Evolutionary conservation across 192 early-diverging fungal species (phyloP), one percentile per base, ranked within the genome.

Genomic region (Backusella luteola): DNA sequence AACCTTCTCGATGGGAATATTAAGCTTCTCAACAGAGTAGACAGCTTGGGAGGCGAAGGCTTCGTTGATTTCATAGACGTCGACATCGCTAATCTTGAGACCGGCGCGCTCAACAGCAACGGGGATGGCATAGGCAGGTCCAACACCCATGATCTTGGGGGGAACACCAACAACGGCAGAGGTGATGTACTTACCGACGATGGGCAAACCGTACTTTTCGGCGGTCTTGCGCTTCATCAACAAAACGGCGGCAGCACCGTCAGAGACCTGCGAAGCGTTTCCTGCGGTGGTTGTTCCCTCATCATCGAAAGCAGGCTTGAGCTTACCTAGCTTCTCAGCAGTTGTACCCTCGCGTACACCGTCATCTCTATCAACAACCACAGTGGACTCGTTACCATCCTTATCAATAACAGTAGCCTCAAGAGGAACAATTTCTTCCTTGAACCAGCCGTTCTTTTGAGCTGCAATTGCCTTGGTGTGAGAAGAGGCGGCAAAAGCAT

Each of bases 41-140:
- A 96, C 91, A n/a, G 96, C 93, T 86, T 99, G 97, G 73, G 96
- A 98, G 39, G 97, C 97, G 85, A 99, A 99, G 29, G 97, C 97
- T 87, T 99, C 97, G 88, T 99, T 99, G 76, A 99, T 90, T 84
- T 98, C 97, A 72, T 86, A 93, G 74, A 98, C 83, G 74, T 93
- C 96, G 38, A 99, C 88, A 80, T 98, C 95, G 59, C 89, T 84
- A 71, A 93, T 73, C 39, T 77, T 83, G 75, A 98, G 81, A 6
- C 94, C 94, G 41, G 92, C 89, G 81, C 93, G 92, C 80, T 92
- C 86, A 76, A 94, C 84, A 56, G 94, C 95, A 0, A 85, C 88
- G n/a, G 98, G 98, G 85, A 99, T 97, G 38, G 98, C 98, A 70
- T 89, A 90, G 19, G 96, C 98, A 6, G 98, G 98, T 23, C 98